Percentiles rank a stretch among this genome's conserved stretches.
These are phyloP conservation scores for Lycium barbarum DNA, from an alignment of 257 asterid genomes.

Conservation along the genomic window DNA sequence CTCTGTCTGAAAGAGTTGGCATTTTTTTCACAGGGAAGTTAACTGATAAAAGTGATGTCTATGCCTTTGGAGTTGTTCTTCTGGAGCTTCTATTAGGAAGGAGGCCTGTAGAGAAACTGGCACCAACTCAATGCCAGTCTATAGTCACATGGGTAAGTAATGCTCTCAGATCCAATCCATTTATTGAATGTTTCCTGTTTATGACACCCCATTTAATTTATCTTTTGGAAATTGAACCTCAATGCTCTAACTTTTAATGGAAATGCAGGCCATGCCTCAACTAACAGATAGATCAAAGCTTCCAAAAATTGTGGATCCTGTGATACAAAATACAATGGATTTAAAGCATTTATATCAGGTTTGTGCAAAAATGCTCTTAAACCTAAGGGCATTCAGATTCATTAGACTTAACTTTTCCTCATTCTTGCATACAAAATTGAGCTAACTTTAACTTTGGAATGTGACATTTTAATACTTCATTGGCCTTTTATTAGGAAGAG, in stretches of 20 bases:
- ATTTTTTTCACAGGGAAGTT: conserved; percentile 49
- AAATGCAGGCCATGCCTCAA: conserved; percentile 82
- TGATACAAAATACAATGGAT: conserved; percentile 62
- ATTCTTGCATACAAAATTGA: not conserved
- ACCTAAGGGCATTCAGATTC: not conserved
- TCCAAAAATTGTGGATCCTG: conserved; percentile 74
- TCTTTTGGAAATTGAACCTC: not conserved
- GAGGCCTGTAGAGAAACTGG: conserved; percentile 66
- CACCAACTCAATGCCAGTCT: conserved; percentile 64
- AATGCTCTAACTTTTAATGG: conserved; percentile 32
- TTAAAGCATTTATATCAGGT: conserved; percentile 76
- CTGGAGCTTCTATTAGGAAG: conserved; percentile 79
- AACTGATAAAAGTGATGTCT: conserved; percentile 83
- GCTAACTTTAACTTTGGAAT: not conserved
- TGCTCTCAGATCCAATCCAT: conserved; percentile 8
- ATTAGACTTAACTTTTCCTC: not conserved
- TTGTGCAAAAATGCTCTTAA: not conserved
- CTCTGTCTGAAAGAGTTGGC: not conserved
- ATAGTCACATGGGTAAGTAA: conserved; percentile 73
- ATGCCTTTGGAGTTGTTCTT: conserved; percentile 79
- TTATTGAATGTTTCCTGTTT: not conserved
- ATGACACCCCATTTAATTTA: conserved; percentile 14
- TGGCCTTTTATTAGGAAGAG: not conserved
- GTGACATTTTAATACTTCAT: not conserved
- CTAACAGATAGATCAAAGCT: conserved; percentile 75